Evolutionary conservation across 805 yeast species (phyloP), one percentile per base, ranked within the genome.

Genomic region (Metschnikowia anglica): DNA sequence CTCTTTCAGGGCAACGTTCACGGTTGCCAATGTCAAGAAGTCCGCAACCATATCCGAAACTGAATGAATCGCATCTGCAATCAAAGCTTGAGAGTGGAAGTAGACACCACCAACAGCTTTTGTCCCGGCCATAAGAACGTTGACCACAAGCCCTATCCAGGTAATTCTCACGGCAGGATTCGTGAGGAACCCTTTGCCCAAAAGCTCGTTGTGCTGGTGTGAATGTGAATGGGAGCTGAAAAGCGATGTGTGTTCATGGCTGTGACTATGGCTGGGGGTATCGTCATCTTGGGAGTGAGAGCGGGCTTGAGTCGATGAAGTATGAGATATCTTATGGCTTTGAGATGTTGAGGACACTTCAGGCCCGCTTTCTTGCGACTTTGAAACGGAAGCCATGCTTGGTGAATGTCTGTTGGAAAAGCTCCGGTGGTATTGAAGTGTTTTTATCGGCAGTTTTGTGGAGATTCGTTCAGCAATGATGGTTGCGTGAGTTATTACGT

Each of bases 21-120:
- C 97, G 1, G 98, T 91, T 4, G 89, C 83, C 43, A 93, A 70
- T 0, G 99, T 93, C 51, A 93, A 68, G 34, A 91, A 77, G 62
- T 93, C 99, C 7, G 96, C 86, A 12, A 93, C 77, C 68, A 91
- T 72, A 64, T 93, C 99, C 35, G 95, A 83, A 16, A 88, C 74
- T 0, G 98, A 91, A 66, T 93, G 99, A 21, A 89, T 83, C 1
- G 97, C 90, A 64, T 93, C 99, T 1, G 99, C 99, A 37, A 90
- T 61, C 43, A 93, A 75, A 2, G 97, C 90, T 61, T 90, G 97
- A 0, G 99, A 93, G 62, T 93, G 96, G 76, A 93, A 93, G 28
- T 81, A 81, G 13, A 88, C 72, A 6, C 99, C 99, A 23, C 98
- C 98, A 17, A 81, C 63, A 20, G 89, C 90, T 62, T 93, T 93